A percentile compares a stretch with the other conserved stretches of the same genome.
phyloP scores from a whole-genome alignment of 2,329 filamentous ascomycete species.

The Geoglossum cookeanum region DNA sequence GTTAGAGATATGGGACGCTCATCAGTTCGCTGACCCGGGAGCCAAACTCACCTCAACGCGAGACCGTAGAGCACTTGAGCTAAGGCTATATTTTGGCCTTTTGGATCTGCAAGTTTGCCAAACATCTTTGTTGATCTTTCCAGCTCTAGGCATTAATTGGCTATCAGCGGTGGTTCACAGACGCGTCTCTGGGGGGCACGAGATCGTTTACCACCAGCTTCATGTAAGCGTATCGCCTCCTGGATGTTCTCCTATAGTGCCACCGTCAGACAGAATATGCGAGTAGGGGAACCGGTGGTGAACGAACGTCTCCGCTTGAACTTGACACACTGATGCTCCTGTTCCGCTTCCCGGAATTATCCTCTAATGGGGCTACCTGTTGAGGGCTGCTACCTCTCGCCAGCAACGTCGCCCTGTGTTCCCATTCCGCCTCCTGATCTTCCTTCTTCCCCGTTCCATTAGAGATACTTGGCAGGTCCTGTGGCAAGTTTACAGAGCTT shows the following conservation, averaged over 20 bases:
- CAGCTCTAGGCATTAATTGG: constrained; percentile 31
- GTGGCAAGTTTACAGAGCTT: constrained; percentile 56
- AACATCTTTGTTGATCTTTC: constrained; percentile 71
- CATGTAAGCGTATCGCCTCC: constrained; percentile 86
- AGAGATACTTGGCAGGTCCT: constrained; percentile 58
- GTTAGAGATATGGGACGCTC: constrained; percentile 2
- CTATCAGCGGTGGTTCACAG: background rate
- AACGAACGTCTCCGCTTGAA: constrained; percentile 21
- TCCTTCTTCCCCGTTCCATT: constrained; percentile 27
- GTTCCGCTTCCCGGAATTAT: constrained; percentile 7
- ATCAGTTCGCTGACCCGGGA: background rate
- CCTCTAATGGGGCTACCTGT: background rate
- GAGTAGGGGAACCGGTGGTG: background rate
- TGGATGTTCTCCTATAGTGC: constrained; percentile 46
- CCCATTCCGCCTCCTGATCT: constrained; percentile 61
- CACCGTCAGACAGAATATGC: background rate
- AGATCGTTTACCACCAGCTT: constrained; percentile 40
- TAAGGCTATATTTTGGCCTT: constrained; percentile 75
- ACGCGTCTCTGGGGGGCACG: background rate
- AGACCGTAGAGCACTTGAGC: constrained; percentile 93
- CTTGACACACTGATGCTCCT: constrained; percentile 21
- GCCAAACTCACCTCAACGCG: constrained; percentile 49
- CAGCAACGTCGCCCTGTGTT: constrained; percentile 78
- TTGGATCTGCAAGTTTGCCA: constrained; percentile 60
- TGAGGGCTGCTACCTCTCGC: constrained; percentile 32